Percentiles rank a stretch among this genome's conserved stretches.
Conservation (phyloP, 208 protist genomes). For the Crithidia expoeki region DNA sequence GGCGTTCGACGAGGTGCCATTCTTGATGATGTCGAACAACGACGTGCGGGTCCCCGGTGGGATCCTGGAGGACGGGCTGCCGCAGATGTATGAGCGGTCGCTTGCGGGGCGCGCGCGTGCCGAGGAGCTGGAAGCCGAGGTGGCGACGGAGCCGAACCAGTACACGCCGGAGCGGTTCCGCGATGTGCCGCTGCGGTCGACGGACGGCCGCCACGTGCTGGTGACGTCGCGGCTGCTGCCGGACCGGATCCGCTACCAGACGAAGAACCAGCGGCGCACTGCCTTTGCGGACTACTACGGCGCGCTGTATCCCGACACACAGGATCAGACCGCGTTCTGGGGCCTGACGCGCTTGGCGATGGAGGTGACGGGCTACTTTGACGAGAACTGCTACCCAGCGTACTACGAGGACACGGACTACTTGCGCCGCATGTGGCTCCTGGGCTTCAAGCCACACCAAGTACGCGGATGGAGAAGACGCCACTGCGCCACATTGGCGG, state of each 20-base stretch:
- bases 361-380: slow-evolving; percentile 35
- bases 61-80: slow-evolving; percentile 11
- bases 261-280: not conserved
- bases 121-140: slow-evolving; percentile 26
- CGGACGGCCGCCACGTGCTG: slow-evolving; percentile 22
- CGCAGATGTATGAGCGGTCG: slow-evolving; percentile 21
- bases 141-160: slow-evolving; percentile 22
- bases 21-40: slow-evolving; percentile 26
- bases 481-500: slow-evolving; percentile 3
- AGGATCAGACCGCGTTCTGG: slow-evolving; percentile 13
- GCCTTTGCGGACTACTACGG: slow-evolving; percentile 15
- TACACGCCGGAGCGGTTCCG: slow-evolving; percentile 22
- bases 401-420: slow-evolving; percentile 47
- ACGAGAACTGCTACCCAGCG: slow-evolving; percentile 47
- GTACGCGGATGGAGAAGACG: slow-evolving; percentile 6
- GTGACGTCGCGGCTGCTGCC: slow-evolving; percentile 49
- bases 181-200: slow-evolving; percentile 26
- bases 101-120: slow-evolving; percentile 13
- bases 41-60: slow-evolving; percentile 15
- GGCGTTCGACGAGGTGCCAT: slow-evolving; percentile 30
- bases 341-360: slow-evolving; percentile 38
- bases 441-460: slow-evolving; percentile 30
- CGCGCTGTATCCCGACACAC: slow-evolving; percentile 15
- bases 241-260: slow-evolving; percentile 39
- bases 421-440: slow-evolving; percentile 8